Evolutionary conservation across 2,329 filamentous ascomycete genomes (phyloP).

Genomic region (Fusarium sp.): DNA sequence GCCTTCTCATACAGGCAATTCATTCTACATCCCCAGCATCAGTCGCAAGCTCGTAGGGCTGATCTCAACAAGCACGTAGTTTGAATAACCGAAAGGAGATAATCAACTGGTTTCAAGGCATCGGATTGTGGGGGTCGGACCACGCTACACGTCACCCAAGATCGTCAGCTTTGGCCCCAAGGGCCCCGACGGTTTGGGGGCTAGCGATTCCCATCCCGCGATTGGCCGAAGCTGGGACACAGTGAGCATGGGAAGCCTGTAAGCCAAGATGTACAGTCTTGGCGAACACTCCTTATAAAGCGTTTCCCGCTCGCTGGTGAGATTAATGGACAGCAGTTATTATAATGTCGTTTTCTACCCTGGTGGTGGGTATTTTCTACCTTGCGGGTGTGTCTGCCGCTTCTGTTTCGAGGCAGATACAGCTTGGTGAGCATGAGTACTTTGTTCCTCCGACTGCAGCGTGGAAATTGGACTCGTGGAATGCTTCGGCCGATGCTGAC

Average conservation of each 20-base stretch:
- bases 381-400: not conserved
- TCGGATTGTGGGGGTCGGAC: not conserved
- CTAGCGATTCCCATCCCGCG: not conserved
- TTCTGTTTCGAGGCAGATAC: constrained; percentile 19
- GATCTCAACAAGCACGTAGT: not conserved
- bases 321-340: not conserved
- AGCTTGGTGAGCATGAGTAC: constrained; percentile 9
- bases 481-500: not conserved
- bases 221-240: not conserved
- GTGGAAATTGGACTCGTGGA: constrained; percentile 14
- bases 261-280: not conserved
- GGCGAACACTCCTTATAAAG: not conserved
- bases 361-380: not conserved
- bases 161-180: not conserved
- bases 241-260: not conserved
- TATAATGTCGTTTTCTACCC: not conserved
- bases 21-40: not conserved
- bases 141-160: not conserved
- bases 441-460: constrained; percentile 11
- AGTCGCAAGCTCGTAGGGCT: not conserved
- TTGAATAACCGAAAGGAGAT: not conserved
- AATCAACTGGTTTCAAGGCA: not conserved
- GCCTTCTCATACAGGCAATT: not conserved
- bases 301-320: not conserved
- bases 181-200: not conserved